A percentile compares a stretch with the other conserved stretches of the same genome.
Evolutionary conservation across 2,329 filamentous ascomycete genomes (phyloP).

Genomic region (Fusarium chaquense): DNA sequence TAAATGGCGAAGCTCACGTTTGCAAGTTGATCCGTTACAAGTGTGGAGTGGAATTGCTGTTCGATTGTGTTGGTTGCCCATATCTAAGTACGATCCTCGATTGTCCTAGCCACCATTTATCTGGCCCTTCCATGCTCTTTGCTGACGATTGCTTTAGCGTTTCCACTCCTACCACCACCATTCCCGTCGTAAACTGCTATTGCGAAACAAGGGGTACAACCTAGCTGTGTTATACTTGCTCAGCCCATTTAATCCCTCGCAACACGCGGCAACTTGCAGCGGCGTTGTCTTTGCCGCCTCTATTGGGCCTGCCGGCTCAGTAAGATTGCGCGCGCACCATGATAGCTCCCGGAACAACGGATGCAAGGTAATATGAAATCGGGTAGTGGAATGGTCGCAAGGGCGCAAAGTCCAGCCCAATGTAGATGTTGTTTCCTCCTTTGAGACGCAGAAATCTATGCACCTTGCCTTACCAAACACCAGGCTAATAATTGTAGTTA

Average conservation of each 20-base stretch:
- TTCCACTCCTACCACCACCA: constrained; percentile 37
- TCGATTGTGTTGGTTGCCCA: constrained; percentile 37
- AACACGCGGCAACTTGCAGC: constrained; percentile 44
- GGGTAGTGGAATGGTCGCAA: constrained; percentile 25
- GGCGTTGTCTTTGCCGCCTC: constrained; percentile 25
- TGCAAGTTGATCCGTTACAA: constrained; percentile 41
- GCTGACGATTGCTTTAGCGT: constrained; percentile 18
- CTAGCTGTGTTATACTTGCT: constrained; percentile 40
- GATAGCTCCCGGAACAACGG: constrained; percentile 22
- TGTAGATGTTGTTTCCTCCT: constrained; percentile 20
- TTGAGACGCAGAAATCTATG: constrained; percentile 7
- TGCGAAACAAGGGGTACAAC: constrained; percentile 43
- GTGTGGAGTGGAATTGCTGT: constrained; percentile 32
- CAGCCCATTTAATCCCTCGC: constrained; percentile 36
- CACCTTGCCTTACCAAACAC: constrained; percentile 7
- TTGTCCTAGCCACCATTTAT: constrained; percentile 28
- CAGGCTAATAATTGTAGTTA: constrained; percentile 22
- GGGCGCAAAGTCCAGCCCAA: constrained; percentile 38
- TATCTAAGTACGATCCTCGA: constrained; percentile 34
- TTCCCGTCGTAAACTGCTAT: constrained; percentile 31
- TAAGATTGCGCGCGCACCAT: constrained; percentile 24
- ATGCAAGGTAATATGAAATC: constrained; percentile 31
- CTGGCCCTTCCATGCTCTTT: constrained; percentile 28
- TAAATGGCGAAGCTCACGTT: constrained; percentile 28
- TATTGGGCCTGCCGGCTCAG: constrained; percentile 29